phyloP scores from a whole-genome alignment of 768 basidiomycete species.

The Kwoniella mangroviensis region DNA sequence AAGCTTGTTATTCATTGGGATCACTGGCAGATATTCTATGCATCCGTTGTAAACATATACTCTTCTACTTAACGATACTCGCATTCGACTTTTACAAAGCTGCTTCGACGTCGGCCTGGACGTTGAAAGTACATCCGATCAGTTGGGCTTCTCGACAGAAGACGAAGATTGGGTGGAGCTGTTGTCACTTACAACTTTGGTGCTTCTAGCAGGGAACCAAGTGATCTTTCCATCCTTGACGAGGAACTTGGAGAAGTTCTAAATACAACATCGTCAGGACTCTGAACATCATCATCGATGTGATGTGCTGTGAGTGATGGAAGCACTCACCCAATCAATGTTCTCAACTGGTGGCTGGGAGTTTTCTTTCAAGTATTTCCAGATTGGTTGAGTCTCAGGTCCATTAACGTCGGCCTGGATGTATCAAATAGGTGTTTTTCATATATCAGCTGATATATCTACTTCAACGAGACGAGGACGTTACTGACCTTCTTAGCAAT shows the following conservation, averaged over 20 bases:
- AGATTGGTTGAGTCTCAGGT: constrained; percentile 54
- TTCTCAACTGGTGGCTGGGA: constrained; percentile 51
- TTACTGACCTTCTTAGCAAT: constrained; percentile 53
- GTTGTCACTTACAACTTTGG: constrained; percentile 48
- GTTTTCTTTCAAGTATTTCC: constrained; percentile 55
- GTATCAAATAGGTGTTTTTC: no score
- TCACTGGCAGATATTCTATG: no score
- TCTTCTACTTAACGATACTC: no score
- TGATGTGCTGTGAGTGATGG: not conserved
- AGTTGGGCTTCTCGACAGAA: not conserved
- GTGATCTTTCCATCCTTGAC: constrained; percentile 55
- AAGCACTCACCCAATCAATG: constrained; percentile 53
- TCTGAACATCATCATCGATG: not conserved
- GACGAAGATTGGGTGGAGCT: not conserved
- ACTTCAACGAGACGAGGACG: not conserved
- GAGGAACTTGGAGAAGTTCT: constrained; percentile 56
- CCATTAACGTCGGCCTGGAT: constrained; percentile 58
- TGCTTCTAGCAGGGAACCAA: constrained; percentile 53
- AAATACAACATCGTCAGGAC: not conserved
- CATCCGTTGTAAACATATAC: no score
- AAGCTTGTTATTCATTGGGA: no score
- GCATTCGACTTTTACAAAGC: constrained; percentile 12
- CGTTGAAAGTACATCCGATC: not conserved
- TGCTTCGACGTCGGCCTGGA: constrained; percentile 33
- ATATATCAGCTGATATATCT: not conserved